Base-by-base conservation (phyloP, 805 yeast genomes). In the Dipodascopsis uninucleata region DNA sequence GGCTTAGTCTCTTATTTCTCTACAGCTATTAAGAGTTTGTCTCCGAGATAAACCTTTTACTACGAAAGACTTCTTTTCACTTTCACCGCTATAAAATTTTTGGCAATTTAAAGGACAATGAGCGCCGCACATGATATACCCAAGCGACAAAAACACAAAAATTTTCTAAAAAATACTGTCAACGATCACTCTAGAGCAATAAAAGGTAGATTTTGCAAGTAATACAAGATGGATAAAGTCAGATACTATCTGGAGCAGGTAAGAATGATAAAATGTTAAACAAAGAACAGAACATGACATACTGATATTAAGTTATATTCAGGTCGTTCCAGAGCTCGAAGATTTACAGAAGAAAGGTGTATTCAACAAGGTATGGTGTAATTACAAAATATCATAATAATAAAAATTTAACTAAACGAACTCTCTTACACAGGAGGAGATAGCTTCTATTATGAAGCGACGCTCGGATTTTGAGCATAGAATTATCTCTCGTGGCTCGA, bases 381-480 rank as follows among this genome's bases (percentile, higher is more conserved):
- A 3, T 6, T 37, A 37, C 20, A 6, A 20, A 16, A 20, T 8
- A n/a, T 7, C 10, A 6, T 20, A 36, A 9, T 36, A 21, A 36
- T 23, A 9, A 28, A 34, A n/a, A 24, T 6, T 23, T 16, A 21
- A 17, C 33, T n/a, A n/a, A n/a, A n/a, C n/a, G n/a, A n/a, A n/a
- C 17, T 8, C 17, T 31, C 12, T 8, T 14, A 26, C 10, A 12
- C 4, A 39, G 31, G 77, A 76, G 56, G 98, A 93, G 66, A 79
- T 88, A 54, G 79, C 82, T 31, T 74, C 76, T 70, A 82, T 93
- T 42, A 86, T 90, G 87, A 81, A 93, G 67, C 78, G 88, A 61
- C 77, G 98, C 68, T 90, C 97, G 0, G 97, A 89, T 66, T 93
- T 88, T 58, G 99, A 93, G 66, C 96, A 93, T 63, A 69, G 95